Evolutionary conservation across 2,329 filamentous ascomycete genomes (phyloP).

Genomic region (Botrytis fabae): DNA sequence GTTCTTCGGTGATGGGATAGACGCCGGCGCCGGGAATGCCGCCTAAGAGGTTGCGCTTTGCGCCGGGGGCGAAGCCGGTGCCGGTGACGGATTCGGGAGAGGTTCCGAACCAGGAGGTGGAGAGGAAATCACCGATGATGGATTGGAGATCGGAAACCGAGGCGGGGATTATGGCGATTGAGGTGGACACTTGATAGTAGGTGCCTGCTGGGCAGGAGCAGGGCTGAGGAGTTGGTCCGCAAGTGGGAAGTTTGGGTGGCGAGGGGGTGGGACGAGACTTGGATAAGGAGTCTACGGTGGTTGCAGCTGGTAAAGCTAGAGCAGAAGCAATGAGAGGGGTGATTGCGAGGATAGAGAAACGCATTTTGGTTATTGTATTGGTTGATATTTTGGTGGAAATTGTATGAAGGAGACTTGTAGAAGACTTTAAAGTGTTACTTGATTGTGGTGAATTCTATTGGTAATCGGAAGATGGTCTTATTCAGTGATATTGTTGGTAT

Average conservation of each 20-base stretch:
- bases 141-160: background rate
- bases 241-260: background rate
- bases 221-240: background rate
- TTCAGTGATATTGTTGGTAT: background rate
- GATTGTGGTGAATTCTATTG: background rate
- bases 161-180: background rate
- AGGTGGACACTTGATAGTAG: conserved; percentile 6
- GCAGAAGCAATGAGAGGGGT: background rate
- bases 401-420: background rate
- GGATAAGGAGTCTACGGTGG: background rate
- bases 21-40: conserved; percentile 4
- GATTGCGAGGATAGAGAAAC: conserved; percentile 13
- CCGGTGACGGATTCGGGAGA: background rate
- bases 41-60: background rate
- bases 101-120: conserved; percentile 10
- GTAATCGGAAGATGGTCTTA: background rate
- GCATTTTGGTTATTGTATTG: background rate
- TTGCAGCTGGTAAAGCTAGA: background rate
- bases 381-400: background rate
- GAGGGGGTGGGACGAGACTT: background rate
- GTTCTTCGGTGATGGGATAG: conserved; percentile 11
- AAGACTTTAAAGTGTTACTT: background rate
- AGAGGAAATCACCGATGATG: conserved; percentile 2
- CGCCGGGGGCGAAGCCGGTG: background rate
- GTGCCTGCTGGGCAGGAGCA: conserved; percentile 12